Evolutionary conservation across 768 basidiomycete genomes (phyloP).

Genomic region (Boletus rubroflammeus): DNA sequence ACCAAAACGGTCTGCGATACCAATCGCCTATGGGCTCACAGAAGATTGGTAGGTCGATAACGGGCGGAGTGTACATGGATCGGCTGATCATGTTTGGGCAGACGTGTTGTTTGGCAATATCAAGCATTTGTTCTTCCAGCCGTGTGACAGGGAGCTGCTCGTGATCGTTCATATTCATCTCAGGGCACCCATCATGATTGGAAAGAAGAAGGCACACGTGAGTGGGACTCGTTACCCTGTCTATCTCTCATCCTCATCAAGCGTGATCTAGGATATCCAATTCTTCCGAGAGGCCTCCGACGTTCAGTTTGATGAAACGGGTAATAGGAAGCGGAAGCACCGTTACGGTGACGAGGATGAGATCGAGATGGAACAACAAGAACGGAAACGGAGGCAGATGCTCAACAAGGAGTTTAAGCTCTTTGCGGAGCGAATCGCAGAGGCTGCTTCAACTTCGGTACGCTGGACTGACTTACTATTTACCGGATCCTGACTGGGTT

Average conservation of each 20-base stretch:
- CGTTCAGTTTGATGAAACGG: conserved; percentile 97
- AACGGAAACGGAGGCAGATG: conserved; percentile 81
- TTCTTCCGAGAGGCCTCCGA: conserved; percentile 98
- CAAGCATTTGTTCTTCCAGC: conserved; percentile 98
- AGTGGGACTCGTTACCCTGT: conserved; percentile 22
- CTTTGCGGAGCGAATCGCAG: conserved; percentile 89
- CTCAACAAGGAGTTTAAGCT: conserved; percentile 93
- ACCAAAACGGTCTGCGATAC: conserved; percentile 95
- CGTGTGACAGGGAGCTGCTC: conserved; percentile 92
- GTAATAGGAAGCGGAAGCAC: conserved; percentile 96
- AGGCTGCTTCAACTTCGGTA: conserved; percentile 76
- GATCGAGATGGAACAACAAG: conserved; percentile 97
- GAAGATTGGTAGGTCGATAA: conserved; percentile 69
- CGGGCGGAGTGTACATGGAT: background rate
- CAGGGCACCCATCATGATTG: conserved; percentile 95
- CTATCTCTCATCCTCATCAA: background rate
- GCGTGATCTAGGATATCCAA: conserved; percentile 75
- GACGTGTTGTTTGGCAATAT: conserved; percentile 96
- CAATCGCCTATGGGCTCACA: conserved; percentile 82
- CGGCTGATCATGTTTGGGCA: conserved; percentile 29
- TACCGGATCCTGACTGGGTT: background rate
- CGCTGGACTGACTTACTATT: conserved; percentile 24
- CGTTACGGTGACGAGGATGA: conserved; percentile 99
- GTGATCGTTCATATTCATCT: conserved; percentile 94
- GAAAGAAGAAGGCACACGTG: conserved; percentile 96